Base-by-base conservation (phyloP, 805 yeast genomes). In the Jamesozyma hellenica region DNA sequence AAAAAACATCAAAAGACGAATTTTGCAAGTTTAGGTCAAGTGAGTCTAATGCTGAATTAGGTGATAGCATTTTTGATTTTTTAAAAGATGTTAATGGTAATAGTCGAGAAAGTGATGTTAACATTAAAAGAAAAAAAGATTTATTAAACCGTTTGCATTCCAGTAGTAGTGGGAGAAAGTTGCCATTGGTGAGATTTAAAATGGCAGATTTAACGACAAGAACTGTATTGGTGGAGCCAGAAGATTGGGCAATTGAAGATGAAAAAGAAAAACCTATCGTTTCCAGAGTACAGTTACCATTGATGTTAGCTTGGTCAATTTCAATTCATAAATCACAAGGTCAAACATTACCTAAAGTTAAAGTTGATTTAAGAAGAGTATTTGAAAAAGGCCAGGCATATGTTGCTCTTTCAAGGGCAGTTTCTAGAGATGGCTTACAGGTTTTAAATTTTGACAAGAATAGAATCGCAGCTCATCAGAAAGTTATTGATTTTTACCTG, bases 251-350 rank as follows among this genome's bases (percentile, higher is more conserved):
- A 0, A 67, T 84, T 17, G 90, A 80, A 46, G 94, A 86, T 58
- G 86, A 82, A 38, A 63, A 69, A 18, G 85, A 81, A 16, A 67
- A 67, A 8, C 74, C 80, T 0, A 48, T 85, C 12, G 95, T 84
- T 1, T 68, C 81, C 2, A 68, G 96, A 50, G 67, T 70, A 0
- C 98, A 92, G 54, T 49, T 92, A 2, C 98, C 98, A 0, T 63
- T 92, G 39, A 78, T 90, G 50, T 65, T 88, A n/a, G 95, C 98
- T 0, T 92, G 97, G 96, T 87, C 98, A 0, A 61, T 92, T 33
- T 87, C 96, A 0, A 88, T 92, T 34, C 98, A 92, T 57, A 90
- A 92, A 63, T 79, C 96, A 0, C 98, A 90, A 58, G 98, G 98
- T 1, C 88, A 90, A 60, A 83, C 97, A 0, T 60, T 87, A 33